Evolutionary conservation across 768 basidiomycete genomes (phyloP).

Genomic region (Saitozyma sp.): DNA sequence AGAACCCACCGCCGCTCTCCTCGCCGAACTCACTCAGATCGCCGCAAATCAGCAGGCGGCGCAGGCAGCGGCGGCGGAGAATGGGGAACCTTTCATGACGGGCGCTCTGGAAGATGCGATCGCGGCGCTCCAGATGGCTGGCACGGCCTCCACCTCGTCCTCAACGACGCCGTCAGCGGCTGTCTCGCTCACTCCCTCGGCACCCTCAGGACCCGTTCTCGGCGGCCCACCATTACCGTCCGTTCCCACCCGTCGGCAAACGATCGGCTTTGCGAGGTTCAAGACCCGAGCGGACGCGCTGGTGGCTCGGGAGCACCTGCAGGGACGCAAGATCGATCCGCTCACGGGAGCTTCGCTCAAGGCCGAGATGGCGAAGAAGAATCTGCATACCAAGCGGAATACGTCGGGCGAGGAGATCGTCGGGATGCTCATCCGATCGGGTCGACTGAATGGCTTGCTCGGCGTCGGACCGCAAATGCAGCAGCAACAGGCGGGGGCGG

Average conservation of each 20-base stretch:
- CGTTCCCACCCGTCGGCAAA: slow-evolving; percentile 76
- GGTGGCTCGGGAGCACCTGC: slow-evolving; percentile 79
- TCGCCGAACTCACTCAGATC: slow-evolving; percentile 36
- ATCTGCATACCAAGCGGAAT: slow-evolving; percentile 89
- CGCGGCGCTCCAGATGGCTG: slow-evolving; percentile 33
- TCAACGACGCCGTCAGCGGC: slow-evolving; percentile 43
- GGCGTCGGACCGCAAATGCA: not conserved
- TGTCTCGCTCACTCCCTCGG: slow-evolving; percentile 34
- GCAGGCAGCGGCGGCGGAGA: slow-evolving; percentile 21
- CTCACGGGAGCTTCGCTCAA: slow-evolving; percentile 91
- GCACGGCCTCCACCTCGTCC: slow-evolving; percentile 33
- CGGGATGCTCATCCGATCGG: slow-evolving; percentile 38
- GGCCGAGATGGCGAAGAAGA: slow-evolving; percentile 99
- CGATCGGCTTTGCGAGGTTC: slow-evolving; percentile 98
- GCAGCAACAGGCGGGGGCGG: no score
- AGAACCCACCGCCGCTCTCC: slow-evolving; percentile 38
- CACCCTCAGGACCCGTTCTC: slow-evolving; percentile 22
- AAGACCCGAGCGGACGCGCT: slow-evolving; percentile 81
- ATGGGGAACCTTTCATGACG: slow-evolving; percentile 12
- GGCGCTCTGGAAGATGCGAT: slow-evolving; percentile 40
- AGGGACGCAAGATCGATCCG: slow-evolving; percentile 85
- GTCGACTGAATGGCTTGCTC: slow-evolving; percentile 34
- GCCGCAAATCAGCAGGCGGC: slow-evolving; percentile 26
- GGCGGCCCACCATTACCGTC: slow-evolving; percentile 10
- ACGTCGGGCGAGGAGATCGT: slow-evolving; percentile 61